Conservation (phyloP, 192 early-diverging fungal species). For the Coemansia guatemalensis region DNA sequence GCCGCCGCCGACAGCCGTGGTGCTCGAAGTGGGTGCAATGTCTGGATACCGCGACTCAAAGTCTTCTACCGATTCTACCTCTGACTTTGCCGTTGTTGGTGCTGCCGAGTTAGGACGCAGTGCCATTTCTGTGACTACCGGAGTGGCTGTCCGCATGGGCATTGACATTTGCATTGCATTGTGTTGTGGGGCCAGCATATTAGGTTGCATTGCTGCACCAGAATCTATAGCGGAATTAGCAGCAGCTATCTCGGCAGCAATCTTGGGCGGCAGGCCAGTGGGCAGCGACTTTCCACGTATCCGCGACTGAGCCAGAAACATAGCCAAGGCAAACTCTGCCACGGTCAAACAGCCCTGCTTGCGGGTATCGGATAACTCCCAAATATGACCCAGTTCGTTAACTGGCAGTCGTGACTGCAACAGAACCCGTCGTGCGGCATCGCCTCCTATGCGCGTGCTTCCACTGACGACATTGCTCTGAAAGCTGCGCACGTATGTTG, state of each 20-base stretch:
- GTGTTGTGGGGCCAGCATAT: background rate
- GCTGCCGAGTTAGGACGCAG: conserved; percentile 1
- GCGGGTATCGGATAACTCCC: conserved; percentile 62
- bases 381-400: conserved; percentile 59
- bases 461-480: conserved; percentile 17
- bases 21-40: conserved; percentile 11
- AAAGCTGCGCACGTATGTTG: conserved; percentile 28
- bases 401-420: conserved; percentile 58
- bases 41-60: conserved; percentile 46
- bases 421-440: conserved; percentile 56
- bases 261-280: conserved; percentile 50
- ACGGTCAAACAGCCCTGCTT: conserved; percentile 55
- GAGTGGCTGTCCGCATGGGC: conserved; percentile 7
- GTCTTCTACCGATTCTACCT: conserved; percentile 22
- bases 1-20: no score
- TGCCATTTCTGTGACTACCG: background rate
- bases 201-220: conserved; percentile 5
- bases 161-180: conserved; percentile 7
- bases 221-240: conserved; percentile 13
- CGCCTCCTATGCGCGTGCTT: conserved; percentile 47
- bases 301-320: conserved; percentile 63
- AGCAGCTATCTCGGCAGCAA: conserved; percentile 50
- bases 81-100: background rate
- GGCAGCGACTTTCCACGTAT: conserved; percentile 59
- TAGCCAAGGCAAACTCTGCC: conserved; percentile 66